Evolutionary conservation across 2,329 filamentous ascomycete species (phyloP).

Genomic region (Neonectria faginata): DNA sequence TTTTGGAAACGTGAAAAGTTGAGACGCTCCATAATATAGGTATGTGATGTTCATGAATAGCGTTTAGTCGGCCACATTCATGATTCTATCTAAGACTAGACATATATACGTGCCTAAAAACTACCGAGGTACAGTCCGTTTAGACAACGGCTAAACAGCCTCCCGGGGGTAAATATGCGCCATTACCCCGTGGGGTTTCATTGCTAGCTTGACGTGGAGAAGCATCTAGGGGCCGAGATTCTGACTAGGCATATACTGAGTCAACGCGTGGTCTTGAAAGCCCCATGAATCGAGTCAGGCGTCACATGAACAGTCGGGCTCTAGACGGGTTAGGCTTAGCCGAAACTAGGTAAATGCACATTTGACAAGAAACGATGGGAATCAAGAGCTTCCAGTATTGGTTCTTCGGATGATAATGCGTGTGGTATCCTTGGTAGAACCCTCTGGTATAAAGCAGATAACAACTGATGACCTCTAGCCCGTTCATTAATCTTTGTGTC

Average conservation of each 20-base stretch:
- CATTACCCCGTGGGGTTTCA: neutral
- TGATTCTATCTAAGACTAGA: neutral
- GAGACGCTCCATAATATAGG: neutral
- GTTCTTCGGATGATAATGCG: neutral
- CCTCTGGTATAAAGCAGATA: neutral
- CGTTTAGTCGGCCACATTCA: neutral
- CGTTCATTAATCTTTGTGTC: neutral
- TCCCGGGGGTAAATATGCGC: neutral
- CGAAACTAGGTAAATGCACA: neutral
- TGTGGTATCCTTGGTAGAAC: neutral
- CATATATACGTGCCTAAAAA: neutral
- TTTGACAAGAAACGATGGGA: no score
- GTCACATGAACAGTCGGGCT: neutral
- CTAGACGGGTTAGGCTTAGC: neutral
- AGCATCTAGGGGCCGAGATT: neutral
- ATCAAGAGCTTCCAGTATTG: no score
- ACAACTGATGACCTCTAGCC: neutral
- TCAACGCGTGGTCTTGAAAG: neutral
- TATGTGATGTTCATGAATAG: neutral
- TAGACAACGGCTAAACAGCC: no score
- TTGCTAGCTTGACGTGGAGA: neutral
- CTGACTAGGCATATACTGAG: neutral
- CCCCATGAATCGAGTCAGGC: neutral
- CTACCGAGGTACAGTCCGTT: neutral
- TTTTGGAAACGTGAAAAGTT: constrained; percentile 56